phyloP scores from a whole-genome alignment of 495 filamentous ascomycete species.

The Wilcoxina mikolae region DNA sequence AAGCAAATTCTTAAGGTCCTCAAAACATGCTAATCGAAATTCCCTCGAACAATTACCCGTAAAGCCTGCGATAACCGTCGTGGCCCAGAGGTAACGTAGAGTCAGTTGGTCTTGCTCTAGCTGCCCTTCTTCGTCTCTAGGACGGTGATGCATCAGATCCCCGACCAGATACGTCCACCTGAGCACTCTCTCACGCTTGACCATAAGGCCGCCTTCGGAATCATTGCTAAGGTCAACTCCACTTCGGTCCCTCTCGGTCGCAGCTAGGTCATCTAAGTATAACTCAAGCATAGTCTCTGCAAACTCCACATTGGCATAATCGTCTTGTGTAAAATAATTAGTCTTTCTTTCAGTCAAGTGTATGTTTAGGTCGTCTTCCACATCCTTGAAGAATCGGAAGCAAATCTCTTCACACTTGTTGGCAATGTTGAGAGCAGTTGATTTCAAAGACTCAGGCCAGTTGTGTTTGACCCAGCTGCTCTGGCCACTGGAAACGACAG shows the following conservation, averaged over 20 bases:
- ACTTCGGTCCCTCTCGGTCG: conserved; percentile 13
- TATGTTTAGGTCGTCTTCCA: conserved; percentile 5
- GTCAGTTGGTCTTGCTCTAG: conserved; percentile 36
- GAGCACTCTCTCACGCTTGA: conserved; percentile 51
- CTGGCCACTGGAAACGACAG: conserved; percentile 2
- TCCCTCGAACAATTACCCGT: conserved; percentile 54
- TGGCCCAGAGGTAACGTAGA: conserved; percentile 68
- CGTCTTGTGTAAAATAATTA: conserved; percentile 12
- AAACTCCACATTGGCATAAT: conserved; percentile 36
- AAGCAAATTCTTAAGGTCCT: conserved; percentile 47
- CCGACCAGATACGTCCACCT: conserved; percentile 64
- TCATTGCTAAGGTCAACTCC: conserved; percentile 29
- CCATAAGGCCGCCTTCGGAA: conserved; percentile 44
- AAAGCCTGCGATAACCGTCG: conserved; percentile 57
- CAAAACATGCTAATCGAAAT: conserved; percentile 64
- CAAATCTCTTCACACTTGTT: conserved; percentile 23
- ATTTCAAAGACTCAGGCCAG: conserved; percentile 22
- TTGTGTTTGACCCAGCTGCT: conserved; percentile 23
- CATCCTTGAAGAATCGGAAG: conserved; percentile 20
- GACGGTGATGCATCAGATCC: conserved; percentile 37
- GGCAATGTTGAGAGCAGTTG: conserved; percentile 13
- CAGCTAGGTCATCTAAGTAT: conserved; percentile 44
- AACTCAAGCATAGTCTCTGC: conserved; percentile 73
- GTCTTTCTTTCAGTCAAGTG: background rate
- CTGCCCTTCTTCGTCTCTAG: conserved; percentile 21